These are phyloP conservation scores for Waltergamsia citrina DNA, from an alignment of 2,329 filamentous ascomycete genomes.

Conservation along the genomic window DNA sequence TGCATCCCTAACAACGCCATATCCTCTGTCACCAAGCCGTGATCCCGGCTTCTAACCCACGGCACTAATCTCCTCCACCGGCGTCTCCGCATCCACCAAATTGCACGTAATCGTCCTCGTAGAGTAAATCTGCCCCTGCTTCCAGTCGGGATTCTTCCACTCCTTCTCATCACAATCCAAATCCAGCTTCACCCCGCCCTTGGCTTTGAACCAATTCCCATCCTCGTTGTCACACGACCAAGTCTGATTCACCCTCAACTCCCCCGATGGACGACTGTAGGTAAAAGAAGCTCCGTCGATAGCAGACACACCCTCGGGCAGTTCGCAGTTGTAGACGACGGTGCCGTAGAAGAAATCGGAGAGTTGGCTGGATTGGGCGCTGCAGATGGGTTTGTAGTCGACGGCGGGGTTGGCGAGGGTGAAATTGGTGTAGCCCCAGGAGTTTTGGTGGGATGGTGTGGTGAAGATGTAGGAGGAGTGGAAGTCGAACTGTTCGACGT, in stretches of 20 bases:
- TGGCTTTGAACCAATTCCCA: constrained; percentile 17
- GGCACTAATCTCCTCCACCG: constrained; percentile 15
- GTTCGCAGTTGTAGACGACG: constrained; percentile 30
- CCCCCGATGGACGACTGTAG: constrained; percentile 24
- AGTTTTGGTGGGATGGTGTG: constrained; percentile 41
- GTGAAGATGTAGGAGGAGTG: constrained; percentile 37
- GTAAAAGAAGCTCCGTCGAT: constrained; percentile 26
- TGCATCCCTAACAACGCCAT: no score
- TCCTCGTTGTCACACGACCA: constrained; percentile 37
- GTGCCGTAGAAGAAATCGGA: constrained; percentile 41
- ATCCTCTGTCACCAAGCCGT: background rate
- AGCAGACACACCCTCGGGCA: constrained; percentile 13
- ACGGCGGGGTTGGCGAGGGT: constrained; percentile 37
- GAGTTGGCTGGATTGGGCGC: constrained; percentile 29
- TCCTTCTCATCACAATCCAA: constrained; percentile 16
- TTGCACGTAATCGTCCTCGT: constrained; percentile 15
- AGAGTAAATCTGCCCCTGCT: constrained; percentile 20
- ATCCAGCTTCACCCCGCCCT: constrained; percentile 14
- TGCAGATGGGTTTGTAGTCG: constrained; percentile 25
- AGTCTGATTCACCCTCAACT: constrained; percentile 35
- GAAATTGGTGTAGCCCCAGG: constrained; percentile 36
- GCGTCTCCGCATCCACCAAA: constrained; percentile 11
- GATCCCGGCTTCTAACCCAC: constrained; percentile 6
- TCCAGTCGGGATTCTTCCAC: constrained; percentile 20
- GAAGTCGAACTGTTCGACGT: constrained; percentile 33